These are phyloP conservation scores for Cyamopsis tetragonoloba DNA, from an alignment of 306 rosid genomes.

Conservation along the genomic window DNA sequence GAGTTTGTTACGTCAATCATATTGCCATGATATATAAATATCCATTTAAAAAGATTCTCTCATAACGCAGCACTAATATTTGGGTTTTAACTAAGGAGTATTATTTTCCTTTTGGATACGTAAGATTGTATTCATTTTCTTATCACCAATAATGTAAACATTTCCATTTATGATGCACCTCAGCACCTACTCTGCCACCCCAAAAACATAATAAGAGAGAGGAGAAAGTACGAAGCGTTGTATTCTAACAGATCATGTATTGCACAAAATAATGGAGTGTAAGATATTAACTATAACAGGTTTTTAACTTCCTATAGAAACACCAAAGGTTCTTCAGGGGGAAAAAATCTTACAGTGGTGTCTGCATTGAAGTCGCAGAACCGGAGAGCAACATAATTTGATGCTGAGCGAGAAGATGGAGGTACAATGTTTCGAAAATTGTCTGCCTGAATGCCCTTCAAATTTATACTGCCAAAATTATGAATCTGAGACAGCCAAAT, in stretches of 20 bases:
- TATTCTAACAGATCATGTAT: neutral
- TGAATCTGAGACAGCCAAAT: slow-evolving; percentile 72
- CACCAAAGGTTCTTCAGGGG: neutral
- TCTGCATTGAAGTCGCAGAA: slow-evolving; percentile 48
- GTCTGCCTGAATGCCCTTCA: slow-evolving; percentile 91
- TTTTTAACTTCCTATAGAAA: slow-evolving; percentile 16
- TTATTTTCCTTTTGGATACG: neutral
- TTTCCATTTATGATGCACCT: neutral
- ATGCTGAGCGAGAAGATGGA: slow-evolving; percentile 80
- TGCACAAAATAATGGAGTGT: neutral
- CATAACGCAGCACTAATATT: neutral
- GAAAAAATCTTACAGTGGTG: slow-evolving; percentile 45
- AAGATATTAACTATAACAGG: slow-evolving; percentile 1
- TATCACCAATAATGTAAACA: slow-evolving; percentile 5
- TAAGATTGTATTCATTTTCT: neutral
- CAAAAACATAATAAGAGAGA: neutral
- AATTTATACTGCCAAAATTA: slow-evolving; percentile 92
- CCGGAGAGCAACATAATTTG: slow-evolving; percentile 88
- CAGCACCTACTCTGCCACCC: slow-evolving; percentile 6
- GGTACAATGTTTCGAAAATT: slow-evolving; percentile 71
- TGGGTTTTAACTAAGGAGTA: neutral
- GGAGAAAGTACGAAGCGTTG: neutral
- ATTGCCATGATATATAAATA: neutral
- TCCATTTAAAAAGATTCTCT: neutral
- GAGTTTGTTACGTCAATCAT: neutral